These are phyloP conservation scores for Gautieria morchelliformis DNA, from an alignment of 768 basidiomycete genomes.

Conservation along the genomic window DNA sequence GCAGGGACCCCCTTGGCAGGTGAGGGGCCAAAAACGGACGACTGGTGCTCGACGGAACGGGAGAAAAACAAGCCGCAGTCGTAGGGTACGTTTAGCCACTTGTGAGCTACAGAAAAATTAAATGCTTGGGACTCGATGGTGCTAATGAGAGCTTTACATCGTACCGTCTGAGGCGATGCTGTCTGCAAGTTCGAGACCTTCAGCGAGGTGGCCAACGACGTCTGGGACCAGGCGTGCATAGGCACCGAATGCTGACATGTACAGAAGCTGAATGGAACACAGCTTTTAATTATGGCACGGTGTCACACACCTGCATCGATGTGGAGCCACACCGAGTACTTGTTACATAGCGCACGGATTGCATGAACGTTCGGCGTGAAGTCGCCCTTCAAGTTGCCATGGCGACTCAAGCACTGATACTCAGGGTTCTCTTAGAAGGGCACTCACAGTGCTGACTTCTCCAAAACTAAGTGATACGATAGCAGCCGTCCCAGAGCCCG, in stretches of 20 bases:
- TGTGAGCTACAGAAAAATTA: conserved; percentile 15
- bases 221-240: conserved; percentile 29
- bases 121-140: too few relatives aligned
- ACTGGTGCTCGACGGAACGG: conserved; percentile 16
- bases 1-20: conserved; percentile 18
- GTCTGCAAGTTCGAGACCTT: conserved; percentile 28
- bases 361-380: conserved; percentile 21
- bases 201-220: conserved; percentile 15
- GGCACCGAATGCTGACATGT: conserved; percentile 32
- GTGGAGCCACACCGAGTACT: conserved; percentile 31
- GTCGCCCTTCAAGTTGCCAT: conserved; percentile 20
- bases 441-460: conserved; percentile 32
- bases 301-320: conserved; percentile 27
- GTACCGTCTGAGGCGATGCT: conserved; percentile 30
- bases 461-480: conserved; percentile 24
- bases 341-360: conserved; percentile 24
- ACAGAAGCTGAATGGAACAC: too few relatives aligned
- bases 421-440: background rate
- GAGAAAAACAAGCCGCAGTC: conserved; percentile 32
- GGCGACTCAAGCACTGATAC: background rate
- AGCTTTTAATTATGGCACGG: background rate
- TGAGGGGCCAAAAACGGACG: conserved; percentile 25
- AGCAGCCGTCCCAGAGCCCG: conserved; percentile 8
- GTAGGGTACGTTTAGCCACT: conserved; percentile 33
- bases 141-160: background rate